These are phyloP conservation scores for Trematosphaeria pertusa DNA, from an alignment of 2,329 filamentous ascomycete genomes.

Conservation along the genomic window DNA sequence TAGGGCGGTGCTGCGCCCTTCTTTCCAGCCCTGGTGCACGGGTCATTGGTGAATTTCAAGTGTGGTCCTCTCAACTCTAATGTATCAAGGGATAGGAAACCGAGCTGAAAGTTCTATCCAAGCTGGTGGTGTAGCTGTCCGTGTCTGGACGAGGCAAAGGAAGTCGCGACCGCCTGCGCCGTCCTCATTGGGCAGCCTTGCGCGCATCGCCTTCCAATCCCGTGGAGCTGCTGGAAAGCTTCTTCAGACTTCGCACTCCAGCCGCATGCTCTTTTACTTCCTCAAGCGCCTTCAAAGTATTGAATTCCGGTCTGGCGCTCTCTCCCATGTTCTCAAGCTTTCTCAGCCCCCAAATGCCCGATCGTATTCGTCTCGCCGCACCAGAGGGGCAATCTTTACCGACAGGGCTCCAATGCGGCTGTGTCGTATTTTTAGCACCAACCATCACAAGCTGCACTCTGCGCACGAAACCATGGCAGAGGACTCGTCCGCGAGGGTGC, in stretches of 20 bases:
- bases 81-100: too few relatives aligned
- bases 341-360: constrained; percentile 14
- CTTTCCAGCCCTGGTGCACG: too few relatives aligned
- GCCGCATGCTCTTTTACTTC: too few relatives aligned
- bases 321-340: too few relatives aligned
- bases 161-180: neutral
- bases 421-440: constrained; percentile 24
- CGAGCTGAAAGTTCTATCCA: too few relatives aligned
- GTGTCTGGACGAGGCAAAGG: too few relatives aligned
- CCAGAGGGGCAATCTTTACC: constrained; percentile 3
- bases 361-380: constrained; percentile 12
- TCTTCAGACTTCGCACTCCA: constrained; percentile 7
- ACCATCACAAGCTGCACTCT: neutral
- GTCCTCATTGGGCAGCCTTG: constrained; percentile 8
- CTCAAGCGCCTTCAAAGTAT: too few relatives aligned
- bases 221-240: constrained; percentile 1
- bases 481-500: neutral
- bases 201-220: constrained; percentile 1
- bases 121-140: too few relatives aligned
- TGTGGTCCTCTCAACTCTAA: too few relatives aligned
- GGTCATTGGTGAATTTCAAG: too few relatives aligned
- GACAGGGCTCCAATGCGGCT: constrained; percentile 15
- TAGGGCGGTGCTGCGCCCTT: too few relatives aligned
- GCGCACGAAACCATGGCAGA: neutral
- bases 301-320: too few relatives aligned